Percentiles rank a stretch among this genome's conserved stretches.
phyloP scores from a whole-genome alignment of 169 alveolate genomes.

The Plasmodium knowlesi region DNA sequence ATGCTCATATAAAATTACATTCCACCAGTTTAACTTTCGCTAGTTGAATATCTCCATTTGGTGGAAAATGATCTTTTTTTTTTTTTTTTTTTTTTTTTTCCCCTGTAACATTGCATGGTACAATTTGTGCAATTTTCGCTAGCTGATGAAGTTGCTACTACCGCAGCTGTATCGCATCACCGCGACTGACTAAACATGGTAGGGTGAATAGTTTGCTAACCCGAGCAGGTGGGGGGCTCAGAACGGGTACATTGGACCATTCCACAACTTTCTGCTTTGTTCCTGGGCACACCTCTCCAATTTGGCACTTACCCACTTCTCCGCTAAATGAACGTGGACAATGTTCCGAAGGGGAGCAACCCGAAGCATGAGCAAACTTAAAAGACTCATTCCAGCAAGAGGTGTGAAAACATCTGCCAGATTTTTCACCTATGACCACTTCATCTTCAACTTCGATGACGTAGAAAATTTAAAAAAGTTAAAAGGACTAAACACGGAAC shows the following conservation, averaged over 20 bases:
- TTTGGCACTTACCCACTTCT: not conserved
- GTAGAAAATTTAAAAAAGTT: conserved; percentile 66
- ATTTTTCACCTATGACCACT: not conserved
- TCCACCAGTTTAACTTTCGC: not conserved
- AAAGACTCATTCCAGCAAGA: conserved; percentile 6
- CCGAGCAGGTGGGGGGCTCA: not conserved
- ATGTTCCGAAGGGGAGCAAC: not conserved
- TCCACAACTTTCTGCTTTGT: not conserved
- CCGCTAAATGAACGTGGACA: not conserved
- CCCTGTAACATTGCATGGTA: not conserved
- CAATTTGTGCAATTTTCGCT: not conserved
- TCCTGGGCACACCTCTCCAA: not conserved
- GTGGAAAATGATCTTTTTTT: not conserved
- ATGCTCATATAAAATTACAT: not conserved
- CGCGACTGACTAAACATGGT: not conserved
- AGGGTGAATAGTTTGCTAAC: not conserved
- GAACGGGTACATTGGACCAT: not conserved
- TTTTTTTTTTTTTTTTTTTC: not conserved
- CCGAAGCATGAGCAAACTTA: not conserved
- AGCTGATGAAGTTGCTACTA: not conserved
- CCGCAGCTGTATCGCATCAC: not conserved
- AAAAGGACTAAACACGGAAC: not conserved
- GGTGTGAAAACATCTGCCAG: conserved; percentile 11
- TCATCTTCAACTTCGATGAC: conserved; percentile 68
- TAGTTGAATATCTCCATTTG: not conserved